Evolutionary conservation across 2,329 filamentous ascomycete genomes (phyloP).

Genomic region (Alternaria postmessia): DNA sequence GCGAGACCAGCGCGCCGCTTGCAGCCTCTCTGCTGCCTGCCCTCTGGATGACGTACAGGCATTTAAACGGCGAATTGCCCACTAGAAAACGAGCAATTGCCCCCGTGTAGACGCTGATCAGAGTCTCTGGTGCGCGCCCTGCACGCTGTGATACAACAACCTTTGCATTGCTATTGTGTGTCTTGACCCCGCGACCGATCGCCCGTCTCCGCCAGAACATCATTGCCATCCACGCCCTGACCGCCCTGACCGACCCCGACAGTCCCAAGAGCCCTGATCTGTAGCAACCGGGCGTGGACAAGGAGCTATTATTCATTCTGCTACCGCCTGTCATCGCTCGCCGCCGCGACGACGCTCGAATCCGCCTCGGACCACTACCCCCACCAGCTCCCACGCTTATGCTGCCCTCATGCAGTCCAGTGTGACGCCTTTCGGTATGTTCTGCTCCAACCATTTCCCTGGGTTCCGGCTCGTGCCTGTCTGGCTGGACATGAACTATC

Average conservation of each 20-base stretch:
- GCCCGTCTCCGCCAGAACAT: conserved; percentile 21
- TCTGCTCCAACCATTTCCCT: conserved; percentile 50
- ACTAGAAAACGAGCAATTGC: conserved; percentile 38
- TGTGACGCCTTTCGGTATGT: conserved; percentile 53
- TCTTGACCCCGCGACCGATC: conserved; percentile 25
- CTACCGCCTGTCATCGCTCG: conserved; percentile 19
- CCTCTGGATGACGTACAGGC: conserved; percentile 24
- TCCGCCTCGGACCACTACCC: conserved; percentile 32
- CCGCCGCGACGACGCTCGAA: conserved; percentile 25
- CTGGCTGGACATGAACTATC: conserved; percentile 45
- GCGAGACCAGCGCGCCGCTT: conserved; percentile 23
- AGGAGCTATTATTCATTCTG: conserved; percentile 27
- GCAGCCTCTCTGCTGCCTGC: conserved; percentile 23
- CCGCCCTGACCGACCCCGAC: conserved; percentile 6
- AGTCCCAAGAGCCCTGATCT: background rate
- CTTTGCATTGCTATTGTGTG: conserved; percentile 13
- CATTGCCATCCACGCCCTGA: background rate
- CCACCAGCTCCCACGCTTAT: conserved; percentile 52
- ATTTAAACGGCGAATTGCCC: conserved; percentile 27
- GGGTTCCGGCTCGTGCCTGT: conserved; percentile 45
- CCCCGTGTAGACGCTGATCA: conserved; percentile 40
- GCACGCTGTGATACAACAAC: conserved; percentile 21
- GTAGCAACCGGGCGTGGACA: conserved; percentile 1
- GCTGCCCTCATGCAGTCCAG: conserved; percentile 53
- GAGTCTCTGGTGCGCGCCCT: conserved; percentile 26